phyloP scores from a whole-genome alignment of 148 eudicot genomes.

The Fagopyrum esculentum region DNA sequence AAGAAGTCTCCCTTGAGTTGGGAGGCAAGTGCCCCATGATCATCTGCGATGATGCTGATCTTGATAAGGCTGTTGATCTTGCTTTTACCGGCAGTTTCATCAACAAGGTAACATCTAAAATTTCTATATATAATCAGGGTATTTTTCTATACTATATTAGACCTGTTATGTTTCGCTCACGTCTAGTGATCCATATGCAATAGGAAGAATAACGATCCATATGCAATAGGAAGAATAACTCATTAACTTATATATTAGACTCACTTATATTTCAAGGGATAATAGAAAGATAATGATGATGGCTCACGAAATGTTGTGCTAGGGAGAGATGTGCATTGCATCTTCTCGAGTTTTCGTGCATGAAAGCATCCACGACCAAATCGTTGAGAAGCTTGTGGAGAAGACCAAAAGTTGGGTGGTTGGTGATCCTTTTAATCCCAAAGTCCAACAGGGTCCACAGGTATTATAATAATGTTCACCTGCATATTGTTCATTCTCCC shows the following conservation, averaged over 20 bases:
- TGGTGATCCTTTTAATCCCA: slow-evolving; percentile 79
- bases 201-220: too few relatives aligned
- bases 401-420: slow-evolving; percentile 58
- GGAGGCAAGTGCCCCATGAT: slow-evolving; percentile 87
- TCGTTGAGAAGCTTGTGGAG: slow-evolving; percentile 41
- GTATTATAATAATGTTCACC: slow-evolving; percentile 17
- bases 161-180: too few relatives aligned
- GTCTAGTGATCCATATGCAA: too few relatives aligned
- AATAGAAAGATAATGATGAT: background rate
- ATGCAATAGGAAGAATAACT: too few relatives aligned
- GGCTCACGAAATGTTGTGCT: background rate
- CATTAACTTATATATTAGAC: too few relatives aligned
- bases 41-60: slow-evolving; percentile 71
- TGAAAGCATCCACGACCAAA: slow-evolving; percentile 67
- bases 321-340: slow-evolving; percentile 82
- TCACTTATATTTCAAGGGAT: too few relatives aligned
- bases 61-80: slow-evolving; percentile 45
- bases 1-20: slow-evolving; percentile 64
- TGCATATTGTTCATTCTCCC: background rate
- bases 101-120: slow-evolving; percentile 43
- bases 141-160: too few relatives aligned
- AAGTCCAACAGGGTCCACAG: slow-evolving; percentile 73
- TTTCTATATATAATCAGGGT: background rate
- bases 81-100: slow-evolving; percentile 43
- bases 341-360: slow-evolving; percentile 71